A percentile compares a stretch with the other conserved stretches of the same genome.
These are phyloP conservation scores for Magnusiomyces tetraspermus DNA, from an alignment of 1,139 yeast genomes.

Conservation along the genomic window DNA sequence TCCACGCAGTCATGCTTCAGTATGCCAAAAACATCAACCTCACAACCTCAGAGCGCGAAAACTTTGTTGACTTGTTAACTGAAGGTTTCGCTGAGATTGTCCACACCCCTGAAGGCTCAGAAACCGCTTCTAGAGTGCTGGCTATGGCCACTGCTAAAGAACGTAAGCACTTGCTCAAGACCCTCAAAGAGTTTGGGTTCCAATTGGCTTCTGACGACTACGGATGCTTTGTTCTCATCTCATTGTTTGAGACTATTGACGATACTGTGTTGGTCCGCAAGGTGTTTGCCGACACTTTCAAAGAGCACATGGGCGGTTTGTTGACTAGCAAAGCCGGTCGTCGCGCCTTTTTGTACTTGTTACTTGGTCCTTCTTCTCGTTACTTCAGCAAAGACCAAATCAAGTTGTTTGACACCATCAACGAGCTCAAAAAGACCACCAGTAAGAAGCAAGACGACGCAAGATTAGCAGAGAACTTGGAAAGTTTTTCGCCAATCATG, in stretches of 20 bases:
- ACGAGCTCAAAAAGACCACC: constrained; percentile 58
- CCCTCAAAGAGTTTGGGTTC: constrained; percentile 63
- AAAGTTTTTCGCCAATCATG: constrained; percentile 57
- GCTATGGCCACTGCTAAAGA: constrained; percentile 88
- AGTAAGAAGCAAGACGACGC: constrained; percentile 78
- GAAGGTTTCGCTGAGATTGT: constrained; percentile 93
- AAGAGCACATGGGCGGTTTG: constrained; percentile 47
- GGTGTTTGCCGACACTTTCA: constrained; percentile 54
- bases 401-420: constrained; percentile 50
- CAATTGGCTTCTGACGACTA: constrained; percentile 74
- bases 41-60: constrained; percentile 59
- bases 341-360: constrained; percentile 69
- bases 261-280: constrained; percentile 80
- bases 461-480: constrained; percentile 62
- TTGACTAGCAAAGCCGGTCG: constrained; percentile 70
- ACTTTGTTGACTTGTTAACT: constrained; percentile 69
- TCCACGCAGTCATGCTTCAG: constrained; percentile 94
- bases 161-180: constrained; percentile 66
- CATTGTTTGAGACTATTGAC: constrained; percentile 80
- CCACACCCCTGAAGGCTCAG: constrained; percentile 89
- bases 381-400: constrained; percentile 67
- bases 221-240: constrained; percentile 74
- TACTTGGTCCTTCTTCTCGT: constrained; percentile 66
- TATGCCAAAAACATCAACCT: constrained; percentile 56
- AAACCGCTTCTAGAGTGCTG: constrained; percentile 72